These are phyloP conservation scores for Pseudopithomyces maydicus DNA, from an alignment of 2,329 filamentous ascomycete genomes.

Conservation along the genomic window DNA sequence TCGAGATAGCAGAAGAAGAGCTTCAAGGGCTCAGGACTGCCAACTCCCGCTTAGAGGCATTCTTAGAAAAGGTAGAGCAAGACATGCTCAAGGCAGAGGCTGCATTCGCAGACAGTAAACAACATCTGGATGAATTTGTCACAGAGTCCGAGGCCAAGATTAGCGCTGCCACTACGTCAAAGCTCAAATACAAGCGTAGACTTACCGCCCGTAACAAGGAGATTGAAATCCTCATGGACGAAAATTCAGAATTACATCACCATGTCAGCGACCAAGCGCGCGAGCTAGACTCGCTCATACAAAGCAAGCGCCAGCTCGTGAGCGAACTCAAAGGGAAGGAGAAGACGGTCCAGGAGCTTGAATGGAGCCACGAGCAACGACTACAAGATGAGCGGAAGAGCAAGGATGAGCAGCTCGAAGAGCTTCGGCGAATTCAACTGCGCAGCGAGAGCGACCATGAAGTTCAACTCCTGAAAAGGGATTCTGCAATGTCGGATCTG, in stretches of 20 bases:
- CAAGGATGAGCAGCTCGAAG: slow-evolving; percentile 18
- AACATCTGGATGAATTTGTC: slow-evolving; percentile 31
- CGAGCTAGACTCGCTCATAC: slow-evolving; percentile 29
- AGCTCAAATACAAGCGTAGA: slow-evolving; percentile 37
- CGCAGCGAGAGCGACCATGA: slow-evolving; percentile 6
- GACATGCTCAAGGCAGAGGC: slow-evolving; percentile 37
- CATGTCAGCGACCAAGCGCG: slow-evolving; percentile 30
- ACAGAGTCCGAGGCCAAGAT: slow-evolving; percentile 38
- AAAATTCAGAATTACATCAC: slow-evolving; percentile 35
- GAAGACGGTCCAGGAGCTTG: slow-evolving; percentile 30
- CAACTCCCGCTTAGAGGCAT: slow-evolving; percentile 37
- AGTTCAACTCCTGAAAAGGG: slow-evolving; percentile 16
- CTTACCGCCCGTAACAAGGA: slow-evolving; percentile 34
- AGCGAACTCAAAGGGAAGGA: slow-evolving; percentile 34
- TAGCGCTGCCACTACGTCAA: slow-evolving; percentile 28
- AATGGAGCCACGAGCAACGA: slow-evolving; percentile 23
- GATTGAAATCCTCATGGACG: slow-evolving; percentile 30
- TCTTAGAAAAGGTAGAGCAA: slow-evolving; percentile 36
- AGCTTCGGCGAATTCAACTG: slow-evolving; percentile 8
- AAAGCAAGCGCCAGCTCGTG: slow-evolving; percentile 25
- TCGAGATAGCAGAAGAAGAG: slow-evolving; percentile 39
- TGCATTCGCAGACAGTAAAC: slow-evolving; percentile 37
- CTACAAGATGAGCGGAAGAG: slow-evolving; percentile 27
- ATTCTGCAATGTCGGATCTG: slow-evolving; percentile 18
- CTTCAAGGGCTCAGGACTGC: slow-evolving; percentile 31